These are phyloP conservation scores for Pseudozyma thailandica DNA, from an alignment of 1,284 basidiomycete genomes.

Conservation along the genomic window DNA sequence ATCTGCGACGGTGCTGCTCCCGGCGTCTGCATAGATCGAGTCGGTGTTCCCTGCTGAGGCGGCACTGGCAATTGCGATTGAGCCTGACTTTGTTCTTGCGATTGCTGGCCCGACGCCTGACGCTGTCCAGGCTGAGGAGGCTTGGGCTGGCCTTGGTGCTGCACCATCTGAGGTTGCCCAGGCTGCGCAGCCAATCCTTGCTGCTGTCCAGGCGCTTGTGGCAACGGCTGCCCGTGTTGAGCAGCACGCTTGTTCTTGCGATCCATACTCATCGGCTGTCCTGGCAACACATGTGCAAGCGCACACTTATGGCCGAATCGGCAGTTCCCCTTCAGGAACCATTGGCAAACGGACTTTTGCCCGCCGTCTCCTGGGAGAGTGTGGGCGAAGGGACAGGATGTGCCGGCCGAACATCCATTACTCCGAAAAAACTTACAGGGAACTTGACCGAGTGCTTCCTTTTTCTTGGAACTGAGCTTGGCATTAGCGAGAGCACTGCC, in stretches of 20 bases:
- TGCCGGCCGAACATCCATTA: slow-evolving; percentile 80
- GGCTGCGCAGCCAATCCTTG: slow-evolving; percentile 1
- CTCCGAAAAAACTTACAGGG: slow-evolving; percentile 96
- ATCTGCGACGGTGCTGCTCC: slow-evolving; percentile 17
- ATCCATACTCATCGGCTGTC: slow-evolving; percentile 86
- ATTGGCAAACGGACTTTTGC: slow-evolving; percentile 87
- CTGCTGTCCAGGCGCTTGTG: slow-evolving; percentile 17
- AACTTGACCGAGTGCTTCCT: slow-evolving; percentile 88
- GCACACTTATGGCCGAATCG: slow-evolving; percentile 95
- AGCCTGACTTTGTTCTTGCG: slow-evolving; percentile 7
- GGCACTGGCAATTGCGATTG: slow-evolving; percentile 12
- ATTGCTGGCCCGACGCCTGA: slow-evolving; percentile 20
- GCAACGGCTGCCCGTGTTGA: slow-evolving; percentile 72
- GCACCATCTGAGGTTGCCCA: slow-evolving; percentile 7
- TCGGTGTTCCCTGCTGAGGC: slow-evolving; percentile 13
- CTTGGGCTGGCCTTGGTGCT: slow-evolving; percentile 9
- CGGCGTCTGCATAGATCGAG: slow-evolving; percentile 4
- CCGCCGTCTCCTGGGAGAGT: slow-evolving; percentile 68
- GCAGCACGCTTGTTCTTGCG: slow-evolving; percentile 97
- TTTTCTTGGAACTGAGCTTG: slow-evolving; percentile 67
- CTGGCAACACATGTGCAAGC: slow-evolving; percentile 86
- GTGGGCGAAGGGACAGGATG: slow-evolving; percentile 96
- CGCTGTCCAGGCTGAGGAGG: slow-evolving; percentile 1
- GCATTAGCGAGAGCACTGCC: slow-evolving; percentile 63
- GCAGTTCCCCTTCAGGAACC: slow-evolving; percentile 89